Evolutionary conservation across 169 alveolate species (phyloP).

Genomic region (Cryptosporidium tyzzeri): DNA sequence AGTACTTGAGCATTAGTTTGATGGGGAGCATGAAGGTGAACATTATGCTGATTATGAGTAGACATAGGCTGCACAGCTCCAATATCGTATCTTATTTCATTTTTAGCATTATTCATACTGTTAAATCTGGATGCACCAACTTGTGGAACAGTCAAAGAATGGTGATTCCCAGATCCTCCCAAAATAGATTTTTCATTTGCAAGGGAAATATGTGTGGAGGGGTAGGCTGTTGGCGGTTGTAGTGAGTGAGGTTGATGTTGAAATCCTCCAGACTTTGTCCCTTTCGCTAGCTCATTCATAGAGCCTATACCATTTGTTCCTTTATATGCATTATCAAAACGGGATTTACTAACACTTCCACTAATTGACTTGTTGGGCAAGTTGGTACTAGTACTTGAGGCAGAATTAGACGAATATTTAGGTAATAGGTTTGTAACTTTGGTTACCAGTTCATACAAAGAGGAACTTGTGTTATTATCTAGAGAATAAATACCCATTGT

Average conservation of each 20-base stretch:
- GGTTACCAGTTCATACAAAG: constrained; percentile 53
- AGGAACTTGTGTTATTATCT: constrained; percentile 45
- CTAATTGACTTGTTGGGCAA: constrained; percentile 3
- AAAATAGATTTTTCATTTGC: neutral
- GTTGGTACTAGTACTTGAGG: neutral
- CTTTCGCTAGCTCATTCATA: neutral
- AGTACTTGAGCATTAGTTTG: constrained; percentile 31
- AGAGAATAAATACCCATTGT: constrained; percentile 32
- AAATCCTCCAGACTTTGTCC: neutral
- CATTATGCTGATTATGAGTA: constrained; percentile 6
- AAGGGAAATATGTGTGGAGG: neutral
- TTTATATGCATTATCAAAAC: constrained; percentile 48
- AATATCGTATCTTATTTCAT: constrained; percentile 15
- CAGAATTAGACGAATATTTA: constrained; percentile 18
- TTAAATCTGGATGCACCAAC: neutral
- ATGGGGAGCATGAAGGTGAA: constrained; percentile 1
- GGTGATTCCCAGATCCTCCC: neutral
- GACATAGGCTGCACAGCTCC: constrained; percentile 2
- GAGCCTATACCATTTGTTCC: neutral
- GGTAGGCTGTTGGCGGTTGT: neutral
- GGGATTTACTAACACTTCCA: constrained; percentile 16
- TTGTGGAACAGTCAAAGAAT: neutral
- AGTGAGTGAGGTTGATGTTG: constrained; percentile 3
- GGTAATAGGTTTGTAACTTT: constrained; percentile 39
- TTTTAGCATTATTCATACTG: neutral